Percentiles rank a stretch among this genome's conserved stretches.
These are phyloP conservation scores for Senecio squalidus DNA, from an alignment of 140 eudicot species.

Conservation along the genomic window DNA sequence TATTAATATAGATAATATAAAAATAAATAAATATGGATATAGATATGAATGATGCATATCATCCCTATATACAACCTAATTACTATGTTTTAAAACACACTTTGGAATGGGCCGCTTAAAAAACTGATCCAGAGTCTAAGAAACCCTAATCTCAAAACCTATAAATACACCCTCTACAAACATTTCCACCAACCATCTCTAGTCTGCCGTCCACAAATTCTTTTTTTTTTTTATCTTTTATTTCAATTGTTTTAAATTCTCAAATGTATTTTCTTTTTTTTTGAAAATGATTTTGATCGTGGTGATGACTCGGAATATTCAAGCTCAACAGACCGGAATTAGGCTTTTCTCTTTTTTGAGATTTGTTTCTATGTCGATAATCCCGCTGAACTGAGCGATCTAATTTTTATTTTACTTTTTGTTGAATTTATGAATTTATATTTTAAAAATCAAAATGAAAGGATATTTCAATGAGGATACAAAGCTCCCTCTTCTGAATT, in stretches of 20 bases:
- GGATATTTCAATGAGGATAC: conserved; percentile 30
- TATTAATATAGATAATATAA: too few species aligned
- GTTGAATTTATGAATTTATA: not conserved
- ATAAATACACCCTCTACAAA: not conserved
- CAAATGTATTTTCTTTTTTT: not conserved
- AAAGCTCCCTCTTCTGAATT: conserved; percentile 43
- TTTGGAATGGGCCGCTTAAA: too few species aligned
- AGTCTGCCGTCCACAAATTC: too few species aligned
- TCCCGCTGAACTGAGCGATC: conserved; percentile 83
- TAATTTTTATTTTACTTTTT: not conserved
- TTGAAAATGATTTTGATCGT: conserved; percentile 27
- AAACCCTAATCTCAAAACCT: not conserved
- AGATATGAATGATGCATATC: too few species aligned
- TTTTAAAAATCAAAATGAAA: not conserved
- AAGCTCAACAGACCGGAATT: conserved; percentile 96
- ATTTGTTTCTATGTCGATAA: conserved; percentile 63
- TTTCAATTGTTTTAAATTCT: not conserved
- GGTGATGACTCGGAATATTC: conserved; percentile 70
- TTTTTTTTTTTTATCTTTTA: not conserved
- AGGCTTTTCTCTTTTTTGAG: conserved; percentile 24
- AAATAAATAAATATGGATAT: too few species aligned
- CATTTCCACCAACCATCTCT: too few species aligned
- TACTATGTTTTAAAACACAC: too few species aligned
- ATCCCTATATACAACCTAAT: too few species aligned
- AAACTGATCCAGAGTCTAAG: too few species aligned